These are phyloP conservation scores for Solanum sejunctum DNA, from an alignment of 257 asterid genomes.

Conservation along the genomic window DNA sequence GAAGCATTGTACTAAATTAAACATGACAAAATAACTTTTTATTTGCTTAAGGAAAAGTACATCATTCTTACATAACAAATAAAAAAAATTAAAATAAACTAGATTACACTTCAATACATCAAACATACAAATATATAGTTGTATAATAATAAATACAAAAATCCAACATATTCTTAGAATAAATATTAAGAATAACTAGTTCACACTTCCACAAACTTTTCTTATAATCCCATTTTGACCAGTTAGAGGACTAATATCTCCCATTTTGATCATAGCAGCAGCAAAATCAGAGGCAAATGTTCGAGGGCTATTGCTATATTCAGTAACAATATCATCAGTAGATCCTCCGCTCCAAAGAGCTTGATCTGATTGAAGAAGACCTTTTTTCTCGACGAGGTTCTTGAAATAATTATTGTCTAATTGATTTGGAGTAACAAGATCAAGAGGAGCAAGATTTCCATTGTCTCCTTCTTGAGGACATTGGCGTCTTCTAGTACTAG, in stretches of 20 bases:
- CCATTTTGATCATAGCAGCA: conserved; percentile 25
- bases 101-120: neutral
- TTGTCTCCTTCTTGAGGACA: conserved; percentile 13
- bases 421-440: conserved; percentile 31
- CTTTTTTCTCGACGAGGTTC: conserved; percentile 19
- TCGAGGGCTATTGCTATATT: neutral
- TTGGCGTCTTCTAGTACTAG: conserved; percentile 3
- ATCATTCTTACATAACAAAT: too few species aligned
- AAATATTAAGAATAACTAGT: neutral
- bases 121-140: neutral
- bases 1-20: too few species aligned
- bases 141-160: neutral
- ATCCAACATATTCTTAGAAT: neutral
- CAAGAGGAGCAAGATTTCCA: conserved; percentile 24
- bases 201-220: conserved; percentile 17
- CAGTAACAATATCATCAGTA: neutral
- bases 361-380: conserved; percentile 33
- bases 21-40: too few species aligned
- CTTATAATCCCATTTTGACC: conserved; percentile 1
- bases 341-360: neutral
- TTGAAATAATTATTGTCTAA: conserved; percentile 31
- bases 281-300: conserved; percentile 20
- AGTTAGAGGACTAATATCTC: conserved; percentile 21
- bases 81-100: too few species aligned
- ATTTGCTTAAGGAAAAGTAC: too few species aligned